phyloP scores from a whole-genome alignment of 2,329 filamentous ascomycete genomes.

The Xylaria sp. region DNA sequence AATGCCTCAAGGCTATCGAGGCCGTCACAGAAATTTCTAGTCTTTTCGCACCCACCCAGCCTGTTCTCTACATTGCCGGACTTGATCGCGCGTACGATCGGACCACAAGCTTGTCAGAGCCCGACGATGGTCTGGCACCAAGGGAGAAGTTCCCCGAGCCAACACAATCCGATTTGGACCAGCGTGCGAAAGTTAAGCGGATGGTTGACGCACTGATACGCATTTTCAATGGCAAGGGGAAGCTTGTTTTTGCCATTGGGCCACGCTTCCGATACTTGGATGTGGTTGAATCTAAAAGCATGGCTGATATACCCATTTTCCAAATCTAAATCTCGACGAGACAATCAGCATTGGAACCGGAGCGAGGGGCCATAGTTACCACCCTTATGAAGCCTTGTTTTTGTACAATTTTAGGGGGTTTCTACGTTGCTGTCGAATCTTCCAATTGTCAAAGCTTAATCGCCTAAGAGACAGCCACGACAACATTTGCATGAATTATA shows the following conservation, averaged over 20 bases:
- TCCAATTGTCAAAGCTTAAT: no score
- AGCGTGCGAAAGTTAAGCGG: not conserved
- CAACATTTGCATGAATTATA: no score
- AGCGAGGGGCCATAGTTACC: not conserved
- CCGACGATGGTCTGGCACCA: not conserved
- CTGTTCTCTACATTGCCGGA: not conserved
- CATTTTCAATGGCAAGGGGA: not conserved
- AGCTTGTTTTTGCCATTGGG: not conserved
- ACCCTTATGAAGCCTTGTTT: no score
- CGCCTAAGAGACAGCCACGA: no score
- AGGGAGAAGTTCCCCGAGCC: not conserved
- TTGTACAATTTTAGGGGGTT: no score
- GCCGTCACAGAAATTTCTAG: not conserved
- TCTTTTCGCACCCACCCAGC: not conserved
- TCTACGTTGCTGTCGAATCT: not conserved
- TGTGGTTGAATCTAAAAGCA: not conserved
- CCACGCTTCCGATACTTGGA: not conserved
- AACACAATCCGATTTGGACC: not conserved
- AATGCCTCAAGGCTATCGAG: slow-evolving; percentile 1
- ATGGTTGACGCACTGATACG: not conserved
- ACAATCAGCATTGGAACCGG: not conserved
- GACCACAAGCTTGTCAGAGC: not conserved
- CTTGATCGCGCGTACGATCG: slow-evolving; percentile 2
- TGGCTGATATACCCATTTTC: not conserved
- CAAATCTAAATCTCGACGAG: not conserved